Evolutionary conservation across 1,284 basidiomycete genomes (phyloP).

Genomic region (Marasmius oreades): DNA sequence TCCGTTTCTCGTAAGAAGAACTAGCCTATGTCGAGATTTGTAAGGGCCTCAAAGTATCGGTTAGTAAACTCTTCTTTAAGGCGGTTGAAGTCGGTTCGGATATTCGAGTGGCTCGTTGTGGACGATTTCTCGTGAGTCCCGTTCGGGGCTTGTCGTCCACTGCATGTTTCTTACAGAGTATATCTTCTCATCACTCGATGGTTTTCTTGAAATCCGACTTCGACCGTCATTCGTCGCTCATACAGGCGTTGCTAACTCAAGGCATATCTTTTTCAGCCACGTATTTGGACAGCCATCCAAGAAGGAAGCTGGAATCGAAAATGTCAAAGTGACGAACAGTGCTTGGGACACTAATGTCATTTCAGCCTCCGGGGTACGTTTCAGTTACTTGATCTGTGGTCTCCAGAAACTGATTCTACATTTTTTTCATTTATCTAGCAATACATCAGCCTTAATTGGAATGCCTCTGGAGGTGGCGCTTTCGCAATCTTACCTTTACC

Average conservation of each 20-base stretch:
- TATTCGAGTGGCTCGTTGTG: no score
- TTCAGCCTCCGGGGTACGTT: slow-evolving; percentile 75
- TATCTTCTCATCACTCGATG: background rate
- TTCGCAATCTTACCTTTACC: slow-evolving; percentile 90
- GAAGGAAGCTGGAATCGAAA: slow-evolving; percentile 84
- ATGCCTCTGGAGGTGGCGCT: slow-evolving; percentile 92
- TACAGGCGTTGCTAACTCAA: slow-evolving; percentile 7
- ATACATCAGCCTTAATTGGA: slow-evolving; percentile 94
- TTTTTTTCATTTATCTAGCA: slow-evolving; percentile 38
- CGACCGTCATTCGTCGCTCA: background rate
- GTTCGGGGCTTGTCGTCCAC: no score
- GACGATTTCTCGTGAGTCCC: no score
- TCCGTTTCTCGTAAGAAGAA: background rate
- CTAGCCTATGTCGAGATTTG: slow-evolving; percentile 61
- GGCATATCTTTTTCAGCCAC: slow-evolving; percentile 50
- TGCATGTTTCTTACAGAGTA: no score
- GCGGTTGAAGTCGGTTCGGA: slow-evolving; percentile 7
- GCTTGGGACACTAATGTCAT: slow-evolving; percentile 98
- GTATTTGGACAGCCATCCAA: slow-evolving; percentile 86
- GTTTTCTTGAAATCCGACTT: background rate
- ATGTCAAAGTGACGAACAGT: slow-evolving; percentile 84
- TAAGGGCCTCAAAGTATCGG: slow-evolving; percentile 73
- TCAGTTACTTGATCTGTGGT: background rate
- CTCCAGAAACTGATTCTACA: background rate
- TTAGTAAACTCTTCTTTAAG: slow-evolving; percentile 24